These are phyloP conservation scores for Aspergillus thermomutatus DNA, from an alignment of 2,329 filamentous ascomycete species.

Conservation along the genomic window DNA sequence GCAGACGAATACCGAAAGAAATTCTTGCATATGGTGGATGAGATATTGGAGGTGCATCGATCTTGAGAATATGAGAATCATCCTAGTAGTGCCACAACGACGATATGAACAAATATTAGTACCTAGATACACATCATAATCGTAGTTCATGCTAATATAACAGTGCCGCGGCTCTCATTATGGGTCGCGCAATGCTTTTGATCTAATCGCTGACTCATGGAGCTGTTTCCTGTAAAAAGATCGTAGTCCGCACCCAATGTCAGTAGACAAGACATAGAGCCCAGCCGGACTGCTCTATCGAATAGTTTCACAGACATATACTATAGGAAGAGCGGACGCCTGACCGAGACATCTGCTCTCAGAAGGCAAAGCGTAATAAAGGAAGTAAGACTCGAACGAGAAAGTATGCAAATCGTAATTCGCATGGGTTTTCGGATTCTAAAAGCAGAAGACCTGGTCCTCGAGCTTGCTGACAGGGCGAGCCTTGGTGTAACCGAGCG, in stretches of 20 bases:
- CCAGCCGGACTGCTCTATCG: neutral
- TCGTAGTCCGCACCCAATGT: neutral
- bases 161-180: neutral
- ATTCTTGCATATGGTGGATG: constrained; percentile 52
- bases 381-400: neutral
- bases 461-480: constrained; percentile 94
- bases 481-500: constrained; percentile 87
- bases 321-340: neutral
- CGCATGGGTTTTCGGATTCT: constrained; percentile 29
- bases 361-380: neutral
- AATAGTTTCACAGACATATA: neutral
- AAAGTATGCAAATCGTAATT: neutral
- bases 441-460: constrained; percentile 97
- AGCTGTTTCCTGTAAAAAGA: neutral
- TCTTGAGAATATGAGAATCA: neutral
- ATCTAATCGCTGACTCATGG: constrained; percentile 3
- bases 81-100: neutral
- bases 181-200: neutral
- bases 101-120: neutral
- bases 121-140: neutral
- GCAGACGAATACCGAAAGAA: constrained; percentile 63
- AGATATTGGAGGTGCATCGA: constrained; percentile 38
- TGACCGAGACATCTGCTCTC: neutral
- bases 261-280: neutral
- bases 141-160: neutral